phyloP scores from a whole-genome alignment of 306 rosid genomes.

The Amphicarpaea edgeworthii region DNA sequence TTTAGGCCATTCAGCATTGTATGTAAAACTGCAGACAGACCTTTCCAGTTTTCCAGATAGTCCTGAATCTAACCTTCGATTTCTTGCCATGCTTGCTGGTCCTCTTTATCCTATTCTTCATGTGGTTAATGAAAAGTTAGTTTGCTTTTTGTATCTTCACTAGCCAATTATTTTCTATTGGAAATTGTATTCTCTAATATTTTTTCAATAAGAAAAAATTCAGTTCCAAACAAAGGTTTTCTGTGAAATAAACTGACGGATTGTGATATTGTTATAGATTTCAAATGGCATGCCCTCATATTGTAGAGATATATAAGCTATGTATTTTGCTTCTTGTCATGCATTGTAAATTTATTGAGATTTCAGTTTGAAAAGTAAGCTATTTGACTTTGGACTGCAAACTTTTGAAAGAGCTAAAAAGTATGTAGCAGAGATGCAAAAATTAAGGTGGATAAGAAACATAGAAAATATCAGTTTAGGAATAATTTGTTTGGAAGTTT shows the following conservation, averaged over 20 bases:
- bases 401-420: not conserved
- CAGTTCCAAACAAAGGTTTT: not conserved
- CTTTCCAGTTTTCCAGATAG: conserved; percentile 77
- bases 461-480: not conserved
- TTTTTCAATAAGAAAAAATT: not conserved
- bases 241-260: not conserved
- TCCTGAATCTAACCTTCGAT: conserved; percentile 80
- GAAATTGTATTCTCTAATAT: not conserved
- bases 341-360: not conserved
- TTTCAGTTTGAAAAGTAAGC: conserved; percentile 7
- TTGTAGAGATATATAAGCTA: not conserved
- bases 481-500: conserved; percentile 15
- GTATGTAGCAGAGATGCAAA: not conserved
- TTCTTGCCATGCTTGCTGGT: conserved; percentile 93
- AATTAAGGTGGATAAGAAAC: not conserved
- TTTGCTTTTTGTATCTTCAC: conserved; percentile 30
- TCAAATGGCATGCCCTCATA: not conserved
- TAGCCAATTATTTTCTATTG: not conserved
- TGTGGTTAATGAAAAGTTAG: conserved; percentile 82
- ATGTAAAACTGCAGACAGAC: conserved; percentile 68
- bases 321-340: not conserved
- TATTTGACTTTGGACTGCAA: not conserved
- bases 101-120: conserved; percentile 92
- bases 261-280: not conserved
- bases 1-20: conserved; percentile 27